Evolutionary conservation across 306 rosid genomes (phyloP).

Genomic region (Luffa acutangula): DNA sequence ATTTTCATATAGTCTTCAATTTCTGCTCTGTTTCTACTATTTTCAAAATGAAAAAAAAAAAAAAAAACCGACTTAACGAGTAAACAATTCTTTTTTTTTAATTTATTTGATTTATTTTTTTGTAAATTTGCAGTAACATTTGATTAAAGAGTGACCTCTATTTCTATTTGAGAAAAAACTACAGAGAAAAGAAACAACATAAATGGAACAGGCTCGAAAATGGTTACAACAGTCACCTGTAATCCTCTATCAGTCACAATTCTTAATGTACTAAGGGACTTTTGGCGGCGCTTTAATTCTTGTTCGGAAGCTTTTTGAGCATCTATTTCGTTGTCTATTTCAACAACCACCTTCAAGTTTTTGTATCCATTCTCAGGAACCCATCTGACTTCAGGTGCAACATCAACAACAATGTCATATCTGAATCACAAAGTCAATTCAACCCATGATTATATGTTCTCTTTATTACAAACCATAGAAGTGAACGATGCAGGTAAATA

Average conservation of each 20-base stretch:
- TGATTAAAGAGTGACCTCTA: neutral
- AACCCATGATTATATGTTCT: conserved; percentile 11
- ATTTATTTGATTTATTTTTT: neutral
- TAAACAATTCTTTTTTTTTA: neutral
- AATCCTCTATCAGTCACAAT: conserved; percentile 75
- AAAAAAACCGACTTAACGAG: neutral
- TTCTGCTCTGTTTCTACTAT: neutral
- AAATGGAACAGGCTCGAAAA: neutral
- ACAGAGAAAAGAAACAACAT: neutral
- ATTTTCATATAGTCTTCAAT: neutral
- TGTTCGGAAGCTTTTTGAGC: conserved; percentile 50
- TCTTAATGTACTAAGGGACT: conserved; percentile 57
- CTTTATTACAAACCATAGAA: conserved; percentile 6
- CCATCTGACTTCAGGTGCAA: conserved; percentile 87
- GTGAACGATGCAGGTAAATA: neutral
- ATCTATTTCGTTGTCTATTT: conserved; percentile 71
- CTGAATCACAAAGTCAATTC: conserved; percentile 40
- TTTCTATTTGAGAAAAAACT: neutral
- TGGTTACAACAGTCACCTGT: conserved; percentile 41
- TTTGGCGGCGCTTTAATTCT: conserved; percentile 68
- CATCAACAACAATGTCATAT: conserved; percentile 77
- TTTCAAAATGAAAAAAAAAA: neutral
- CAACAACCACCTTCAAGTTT: conserved; percentile 74
- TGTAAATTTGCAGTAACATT: neutral
- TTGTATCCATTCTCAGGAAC: conserved; percentile 61